phyloP scores from a whole-genome alignment of 352 stramenopile species.

The Thraustochytrium striatum region DNA sequence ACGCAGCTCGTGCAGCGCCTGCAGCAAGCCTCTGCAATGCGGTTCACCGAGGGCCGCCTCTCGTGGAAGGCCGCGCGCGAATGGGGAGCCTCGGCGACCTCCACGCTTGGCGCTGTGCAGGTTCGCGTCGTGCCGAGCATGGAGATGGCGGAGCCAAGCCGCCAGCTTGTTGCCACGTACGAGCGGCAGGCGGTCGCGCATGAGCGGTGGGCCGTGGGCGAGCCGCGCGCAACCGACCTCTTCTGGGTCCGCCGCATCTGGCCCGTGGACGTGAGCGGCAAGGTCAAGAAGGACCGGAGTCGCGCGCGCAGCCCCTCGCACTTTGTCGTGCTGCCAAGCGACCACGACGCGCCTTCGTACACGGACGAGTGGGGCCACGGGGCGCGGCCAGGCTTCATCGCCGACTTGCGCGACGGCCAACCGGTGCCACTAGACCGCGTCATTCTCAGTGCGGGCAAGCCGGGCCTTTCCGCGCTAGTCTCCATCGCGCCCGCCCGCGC shows the following conservation, averaged over 20 bases:
- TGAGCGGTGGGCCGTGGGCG: background rate
- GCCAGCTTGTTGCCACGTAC: no score
- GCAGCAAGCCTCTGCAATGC: background rate
- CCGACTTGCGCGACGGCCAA: background rate
- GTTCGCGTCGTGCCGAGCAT: no score
- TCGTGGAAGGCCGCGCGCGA: background rate
- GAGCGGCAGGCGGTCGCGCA: background rate
- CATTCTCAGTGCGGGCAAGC: background rate
- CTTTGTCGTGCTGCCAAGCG: no score
- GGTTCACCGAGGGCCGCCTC: background rate
- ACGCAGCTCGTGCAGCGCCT: constrained; percentile 23
- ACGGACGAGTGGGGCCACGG: background rate
- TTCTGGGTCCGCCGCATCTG: constrained; percentile 36
- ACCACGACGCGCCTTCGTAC: background rate
- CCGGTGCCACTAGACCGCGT: background rate
- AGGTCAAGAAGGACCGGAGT: no score
- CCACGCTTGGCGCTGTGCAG: background rate
- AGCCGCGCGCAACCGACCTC: background rate
- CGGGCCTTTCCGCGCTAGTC: background rate
- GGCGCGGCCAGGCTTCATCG: background rate
- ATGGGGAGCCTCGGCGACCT: background rate
- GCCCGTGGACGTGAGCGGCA: background rate
- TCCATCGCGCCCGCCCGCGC: background rate
- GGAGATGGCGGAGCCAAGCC: no score
- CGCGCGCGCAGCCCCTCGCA: no score